These are phyloP conservation scores for Salvia miltiorrhiza DNA, from an alignment of 257 asterid genomes.

Conservation along the genomic window DNA sequence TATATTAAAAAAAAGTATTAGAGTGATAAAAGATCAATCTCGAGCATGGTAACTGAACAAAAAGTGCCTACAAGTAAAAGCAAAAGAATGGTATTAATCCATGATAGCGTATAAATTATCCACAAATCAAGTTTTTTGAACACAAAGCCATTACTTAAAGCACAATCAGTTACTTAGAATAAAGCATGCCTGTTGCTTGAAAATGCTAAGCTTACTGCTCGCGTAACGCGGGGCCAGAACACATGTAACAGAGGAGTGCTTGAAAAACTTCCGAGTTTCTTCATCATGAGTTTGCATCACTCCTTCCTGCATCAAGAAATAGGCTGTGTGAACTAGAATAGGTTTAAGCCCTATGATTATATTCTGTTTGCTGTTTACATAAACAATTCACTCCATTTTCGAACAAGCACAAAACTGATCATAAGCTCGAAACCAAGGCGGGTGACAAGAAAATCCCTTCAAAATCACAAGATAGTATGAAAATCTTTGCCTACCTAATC, in stretches of 20 bases:
- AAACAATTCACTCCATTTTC: too few species aligned
- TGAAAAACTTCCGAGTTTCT: slow-evolving; percentile 89
- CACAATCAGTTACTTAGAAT: slow-evolving; percentile 21
- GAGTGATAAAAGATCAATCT: neutral
- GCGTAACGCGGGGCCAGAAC: slow-evolving; percentile 92
- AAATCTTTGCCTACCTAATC: too few species aligned
- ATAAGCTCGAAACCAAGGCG: too few species aligned
- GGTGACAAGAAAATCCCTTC: too few species aligned
- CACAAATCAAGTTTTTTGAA: neutral
- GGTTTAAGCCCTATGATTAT: neutral
- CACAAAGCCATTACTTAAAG: neutral
- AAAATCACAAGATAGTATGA: too few species aligned
- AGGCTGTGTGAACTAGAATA: neutral
- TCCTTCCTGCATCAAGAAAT: slow-evolving; percentile 55
- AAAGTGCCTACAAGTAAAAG: too few species aligned
- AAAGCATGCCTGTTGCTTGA: slow-evolving; percentile 94
- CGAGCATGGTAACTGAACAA: neutral
- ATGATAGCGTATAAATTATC: neutral
- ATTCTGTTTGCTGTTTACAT: too few species aligned
- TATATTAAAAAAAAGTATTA: neutral
- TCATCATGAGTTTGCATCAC: slow-evolving; percentile 98
- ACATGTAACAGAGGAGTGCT: slow-evolving; percentile 88
- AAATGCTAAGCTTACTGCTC: slow-evolving; percentile 96
- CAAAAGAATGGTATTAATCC: neutral
- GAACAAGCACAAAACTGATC: too few species aligned